Evolutionary conservation across 148 eudicot species (phyloP), one percentile per base, ranked within the genome.

Genomic region (Dysphania ambrosioides): DNA sequence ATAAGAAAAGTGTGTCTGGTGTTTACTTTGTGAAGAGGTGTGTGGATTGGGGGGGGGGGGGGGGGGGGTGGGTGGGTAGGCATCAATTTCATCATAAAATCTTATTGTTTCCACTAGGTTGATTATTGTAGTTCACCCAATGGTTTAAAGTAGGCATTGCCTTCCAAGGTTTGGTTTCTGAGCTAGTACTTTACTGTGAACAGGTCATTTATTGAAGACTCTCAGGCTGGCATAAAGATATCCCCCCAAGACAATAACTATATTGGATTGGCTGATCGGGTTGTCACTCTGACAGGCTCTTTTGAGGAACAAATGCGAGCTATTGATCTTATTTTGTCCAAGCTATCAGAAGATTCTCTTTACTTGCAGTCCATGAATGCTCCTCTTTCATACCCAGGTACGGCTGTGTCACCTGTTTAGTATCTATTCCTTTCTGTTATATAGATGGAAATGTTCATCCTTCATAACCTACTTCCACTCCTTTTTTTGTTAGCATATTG

Each of bases 201-300:
- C 91, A 93, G 98, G 85, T 86, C 92, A 65, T 86, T 93, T 71
- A 93, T 93, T 77, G 98, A 91, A 84, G 92, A 86, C 10, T 93
- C 98, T 79, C 82, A 76, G 77, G 98, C 98, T 78, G 86, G 87
- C 70, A 93, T 93, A 78, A 93, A 93, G 84, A 89, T 93, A 84
- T 90, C 98, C 32, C 92, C 98, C n/a, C 96, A 87, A 73, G 96
- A 93, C 80, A 85, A 83, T 64, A 86, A 73, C 66, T 89, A 82
- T 71, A 82, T 87, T 83, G 96, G 98, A 62, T 63, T 90, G 84
- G 86, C 80, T 82, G 98, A 93, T 81, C 89, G 98, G 73, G 80
- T 93, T 80, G 96, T 93, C 71, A 89, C 93, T 0, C 81, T 93
- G 65, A 81, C 87, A 80, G 98, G 98, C 59, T 82, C 93, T 70